Evolutionary conservation across 306 rosid genomes (phyloP).

Genomic region (Spatholobus suberectus): DNA sequence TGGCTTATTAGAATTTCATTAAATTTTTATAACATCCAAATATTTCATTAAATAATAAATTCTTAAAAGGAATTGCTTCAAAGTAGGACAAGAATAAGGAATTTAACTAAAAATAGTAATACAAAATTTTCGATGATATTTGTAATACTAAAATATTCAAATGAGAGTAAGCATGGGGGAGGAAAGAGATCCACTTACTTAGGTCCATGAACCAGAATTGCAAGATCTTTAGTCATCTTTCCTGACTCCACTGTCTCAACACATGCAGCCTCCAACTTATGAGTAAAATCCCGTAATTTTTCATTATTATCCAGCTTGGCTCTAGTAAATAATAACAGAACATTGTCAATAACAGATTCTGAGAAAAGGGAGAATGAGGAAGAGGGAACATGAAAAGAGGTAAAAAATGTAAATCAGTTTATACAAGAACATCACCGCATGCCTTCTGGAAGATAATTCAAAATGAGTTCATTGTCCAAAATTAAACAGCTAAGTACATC

Average conservation of each 20-base stretch:
- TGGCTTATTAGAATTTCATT: background rate
- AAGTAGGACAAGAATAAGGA: conserved; percentile 27
- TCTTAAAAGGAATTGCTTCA: background rate
- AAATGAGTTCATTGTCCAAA: conserved; percentile 1
- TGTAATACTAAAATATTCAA: conserved; percentile 12
- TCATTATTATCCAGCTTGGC: conserved; percentile 83
- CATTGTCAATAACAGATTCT: conserved; percentile 8
- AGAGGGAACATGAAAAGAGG: background rate
- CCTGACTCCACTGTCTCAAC: conserved; percentile 88
- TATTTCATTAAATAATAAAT: background rate
- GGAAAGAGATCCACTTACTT: conserved; percentile 65
- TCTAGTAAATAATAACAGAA: conserved; percentile 51
- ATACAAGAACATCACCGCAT: background rate
- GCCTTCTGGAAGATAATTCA: conserved; percentile 28
- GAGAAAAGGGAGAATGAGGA: background rate
- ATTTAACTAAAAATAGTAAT: background rate
- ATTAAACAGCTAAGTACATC: background rate
- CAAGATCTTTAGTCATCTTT: conserved; percentile 98
- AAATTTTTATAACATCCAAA: background rate
- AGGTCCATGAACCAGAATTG: conserved; percentile 83
- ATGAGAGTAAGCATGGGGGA: background rate
- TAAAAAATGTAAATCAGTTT: background rate
- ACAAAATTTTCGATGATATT: background rate
- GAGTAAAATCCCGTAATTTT: conserved; percentile 74
- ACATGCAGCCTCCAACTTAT: conserved; percentile 90